Evolutionary conservation across 129 eudicot species (phyloP), one percentile per base, ranked within the genome.

Genomic region (Centaurea solstitialis): DNA sequence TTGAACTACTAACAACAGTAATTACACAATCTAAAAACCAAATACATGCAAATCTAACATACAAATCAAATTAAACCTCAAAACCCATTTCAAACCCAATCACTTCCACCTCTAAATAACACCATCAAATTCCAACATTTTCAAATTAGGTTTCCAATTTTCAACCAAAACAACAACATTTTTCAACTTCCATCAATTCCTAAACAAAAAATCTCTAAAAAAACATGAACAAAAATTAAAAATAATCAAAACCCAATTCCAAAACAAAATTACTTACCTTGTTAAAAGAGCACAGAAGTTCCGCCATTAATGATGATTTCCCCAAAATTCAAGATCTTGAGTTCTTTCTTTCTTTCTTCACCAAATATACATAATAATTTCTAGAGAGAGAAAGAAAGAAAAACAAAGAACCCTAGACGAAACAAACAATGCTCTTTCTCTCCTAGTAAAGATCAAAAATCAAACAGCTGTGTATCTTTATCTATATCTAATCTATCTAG

Each of bases 391-490:
- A 74, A 6, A 74, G 68, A 41, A 39, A 69, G 39, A 47, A 20
- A 35, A 53, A 35, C 9, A 22, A 45, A 18, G 68, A 82, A 72
- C 82, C 82, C 86, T 76, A 82, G 78, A 82, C 59, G 78, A 77
- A 83, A 83, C 21, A 83, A 83, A 83, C 82, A 83, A 77, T 30
- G 85, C 64, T 75, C 7, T 50, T 43, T 75, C 64, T 26, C 33
- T 82, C 70, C 82, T 76, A 83, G 86, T 62, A 76, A 72, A 74
- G 84, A 81, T 74, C 30, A 26, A n/a, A n/a, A n/a, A 26, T 26
- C 80, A 66, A 81, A 76, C 86, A 82, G 86, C 78, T 76, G 86
- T 78, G 85, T 11, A 74, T 72, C 73, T 26, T n/a, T n/a, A n/a
- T n/a, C n/a, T n/a, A n/a, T n/a, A n/a, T n/a, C 30, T 26, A 26